Conservation (phyloP, 2,329 filamentous ascomycete species). For the Cryphonectria naterciae region DNA sequence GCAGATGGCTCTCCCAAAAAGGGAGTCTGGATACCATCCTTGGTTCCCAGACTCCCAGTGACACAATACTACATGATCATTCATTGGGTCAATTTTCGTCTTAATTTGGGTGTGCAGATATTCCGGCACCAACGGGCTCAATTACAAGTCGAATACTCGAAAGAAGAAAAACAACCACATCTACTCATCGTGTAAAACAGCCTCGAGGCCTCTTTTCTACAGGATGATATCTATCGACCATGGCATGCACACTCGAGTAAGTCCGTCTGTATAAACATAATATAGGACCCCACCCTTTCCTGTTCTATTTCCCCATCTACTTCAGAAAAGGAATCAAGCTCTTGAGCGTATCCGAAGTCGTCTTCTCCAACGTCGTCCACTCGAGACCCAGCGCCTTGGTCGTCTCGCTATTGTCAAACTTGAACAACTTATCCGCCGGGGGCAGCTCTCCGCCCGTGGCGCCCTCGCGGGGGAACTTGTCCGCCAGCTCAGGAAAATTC, state of each 20-base stretch:
- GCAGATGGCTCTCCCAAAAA: not conserved
- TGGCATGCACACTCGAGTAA: not conserved
- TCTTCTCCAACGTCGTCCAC: slow-evolving; percentile 65
- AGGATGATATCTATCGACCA: not conserved
- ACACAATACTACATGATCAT: not conserved
- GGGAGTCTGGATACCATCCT: not conserved
- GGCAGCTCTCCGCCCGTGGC: slow-evolving; percentile 48
- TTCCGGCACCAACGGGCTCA: too few species aligned
- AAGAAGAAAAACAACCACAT: not conserved
- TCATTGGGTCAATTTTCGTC: not conserved
- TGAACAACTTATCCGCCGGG: slow-evolving; percentile 49
- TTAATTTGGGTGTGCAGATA: too few species aligned
- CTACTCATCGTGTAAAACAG: not conserved
- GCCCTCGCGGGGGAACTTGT: slow-evolving; percentile 50
- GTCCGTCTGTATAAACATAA: not conserved
- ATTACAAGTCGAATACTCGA: not conserved
- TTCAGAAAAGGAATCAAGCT: slow-evolving; percentile 58
- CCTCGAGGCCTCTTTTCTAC: not conserved
- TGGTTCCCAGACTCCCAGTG: not conserved
- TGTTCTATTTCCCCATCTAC: slow-evolving; percentile 21
- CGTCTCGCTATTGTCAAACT: slow-evolving; percentile 62
- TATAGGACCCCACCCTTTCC: not conserved
- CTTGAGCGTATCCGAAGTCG: slow-evolving; percentile 65
- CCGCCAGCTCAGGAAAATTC: slow-evolving; percentile 55
- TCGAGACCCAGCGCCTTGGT: slow-evolving; percentile 64